Conservation (phyloP, 2,329 filamentous ascomycete genomes). For the Hypoxylon sp. region DNA sequence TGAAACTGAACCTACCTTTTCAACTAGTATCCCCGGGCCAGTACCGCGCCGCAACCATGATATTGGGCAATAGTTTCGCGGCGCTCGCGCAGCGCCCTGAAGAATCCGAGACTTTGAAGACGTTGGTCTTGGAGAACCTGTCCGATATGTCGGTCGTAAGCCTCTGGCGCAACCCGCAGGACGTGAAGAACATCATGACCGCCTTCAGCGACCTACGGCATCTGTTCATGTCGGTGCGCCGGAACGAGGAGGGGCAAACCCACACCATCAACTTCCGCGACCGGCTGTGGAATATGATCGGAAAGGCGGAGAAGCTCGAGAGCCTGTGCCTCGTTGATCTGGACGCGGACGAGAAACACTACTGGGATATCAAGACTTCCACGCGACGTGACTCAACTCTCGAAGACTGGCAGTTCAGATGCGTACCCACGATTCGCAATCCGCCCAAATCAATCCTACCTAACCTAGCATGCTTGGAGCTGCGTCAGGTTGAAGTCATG, state of each 20-base stretch:
- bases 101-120: conserved; percentile 59
- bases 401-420: conserved; percentile 58
- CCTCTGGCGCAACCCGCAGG: conserved; percentile 65
- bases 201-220: conserved; percentile 59
- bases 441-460: conserved; percentile 54
- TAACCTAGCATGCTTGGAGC: conserved; percentile 59
- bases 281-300: conserved; percentile 65
- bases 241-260: conserved; percentile 56
- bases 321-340: conserved; percentile 64
- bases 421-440: conserved; percentile 52
- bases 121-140: conserved; percentile 65
- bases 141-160: conserved; percentile 62
- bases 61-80: conserved; percentile 66
- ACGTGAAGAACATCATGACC: conserved; percentile 63
- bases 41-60: conserved; percentile 62
- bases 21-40: conserved; percentile 60
- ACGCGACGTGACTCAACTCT: conserved; percentile 54
- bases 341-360: conserved; percentile 56
- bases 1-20: conserved; percentile 66
- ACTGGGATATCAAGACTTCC: conserved; percentile 55
- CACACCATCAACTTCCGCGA: conserved; percentile 58
- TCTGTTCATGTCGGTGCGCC: conserved; percentile 62
- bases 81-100: conserved; percentile 61
- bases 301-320: conserved; percentile 59
- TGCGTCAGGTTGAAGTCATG: conserved; percentile 58